Base-by-base conservation (phyloP, 2,329 filamentous ascomycete species). In the Fusarium illudens region DNA sequence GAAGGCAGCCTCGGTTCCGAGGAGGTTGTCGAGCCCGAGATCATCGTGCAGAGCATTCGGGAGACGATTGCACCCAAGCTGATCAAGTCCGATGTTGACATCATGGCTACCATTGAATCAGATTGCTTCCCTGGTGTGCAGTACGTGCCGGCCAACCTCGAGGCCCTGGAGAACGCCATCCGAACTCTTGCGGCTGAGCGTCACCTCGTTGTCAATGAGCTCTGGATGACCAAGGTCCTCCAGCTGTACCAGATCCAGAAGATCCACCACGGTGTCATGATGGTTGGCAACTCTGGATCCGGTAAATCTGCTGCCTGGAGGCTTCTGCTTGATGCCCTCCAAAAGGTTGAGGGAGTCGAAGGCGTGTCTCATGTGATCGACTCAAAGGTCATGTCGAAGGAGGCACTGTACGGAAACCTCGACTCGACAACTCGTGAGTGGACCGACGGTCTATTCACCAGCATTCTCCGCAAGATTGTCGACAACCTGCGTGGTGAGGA, bases 301-400 rank as follows among this genome's bases (percentile, higher is more conserved):
- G 96, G 96, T 76, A 99, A 99, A 82, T 97, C 96, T 37, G 90
- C 92, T 2, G 92, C 96, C 6, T 99, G 96, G 96, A 94, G 92
- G 75, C 89, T 97, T 39, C 85, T 99, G 53, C 86, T 99, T 19
- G 92, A 96, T 74, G 96, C 96, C 15, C 82, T 99, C 61, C 95
- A 98, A 74, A 89, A 92, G 73, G 92, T 97, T 13, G 96, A 99
- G 78, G 90, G 91, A 22, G 86, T 96, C 7, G 96, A 99, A 79
- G 96, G 96, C 30, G 93, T 99, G 46, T 97, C 90, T 70, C 96
- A 99, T 76, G 92, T 99, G 59, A 99, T 99, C 72, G 96, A 99
- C 79, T 96, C 95, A 37, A 99, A 99, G 82, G 96, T 99, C 79
- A 99, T 99, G 96, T 97, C 94, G 54, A 99, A 99, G 81, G 96